Conservation (phyloP, 2,329 filamentous ascomycete genomes). For the Elsinoe necatrix region DNA sequence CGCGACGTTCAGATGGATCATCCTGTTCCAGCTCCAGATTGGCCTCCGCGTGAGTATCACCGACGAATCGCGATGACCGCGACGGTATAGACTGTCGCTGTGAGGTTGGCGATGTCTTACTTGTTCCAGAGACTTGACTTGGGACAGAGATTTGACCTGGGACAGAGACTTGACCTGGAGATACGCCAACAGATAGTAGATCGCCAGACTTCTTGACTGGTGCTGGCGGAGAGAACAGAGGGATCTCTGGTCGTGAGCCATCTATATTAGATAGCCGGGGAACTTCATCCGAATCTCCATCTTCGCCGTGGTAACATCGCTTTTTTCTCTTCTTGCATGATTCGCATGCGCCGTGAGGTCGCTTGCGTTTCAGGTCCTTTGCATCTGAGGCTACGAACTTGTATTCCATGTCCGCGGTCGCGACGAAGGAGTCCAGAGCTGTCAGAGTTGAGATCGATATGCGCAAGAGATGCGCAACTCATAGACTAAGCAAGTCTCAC, state of each 20-base stretch:
- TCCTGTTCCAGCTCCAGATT: conserved; percentile 32
- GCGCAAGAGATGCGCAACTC: neutral
- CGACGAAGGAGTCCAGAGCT: neutral
- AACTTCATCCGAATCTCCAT: neutral
- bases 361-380: conserved; percentile 37
- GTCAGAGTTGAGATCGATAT: neutral
- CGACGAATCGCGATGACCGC: conserved; percentile 36
- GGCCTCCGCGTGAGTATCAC: conserved; percentile 41
- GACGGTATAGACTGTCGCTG: conserved; percentile 21
- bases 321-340: conserved; percentile 38
- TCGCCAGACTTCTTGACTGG: neutral
- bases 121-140: neutral
- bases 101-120: neutral
- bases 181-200: neutral
- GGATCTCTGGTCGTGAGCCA: conserved; percentile 4
- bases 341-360: conserved; percentile 37
- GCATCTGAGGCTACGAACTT: conserved; percentile 40
- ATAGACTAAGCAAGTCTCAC: neutral
- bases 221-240: neutral
- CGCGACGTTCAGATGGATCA: conserved; percentile 18
- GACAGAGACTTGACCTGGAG: neutral
- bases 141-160: too few relatives aligned
- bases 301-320: conserved; percentile 18
- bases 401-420: conserved; percentile 17
- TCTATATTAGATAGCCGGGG: neutral